phyloP scores from a whole-genome alignment of 2,329 filamentous ascomycete genomes.

The Trichoderma sp. region DNA sequence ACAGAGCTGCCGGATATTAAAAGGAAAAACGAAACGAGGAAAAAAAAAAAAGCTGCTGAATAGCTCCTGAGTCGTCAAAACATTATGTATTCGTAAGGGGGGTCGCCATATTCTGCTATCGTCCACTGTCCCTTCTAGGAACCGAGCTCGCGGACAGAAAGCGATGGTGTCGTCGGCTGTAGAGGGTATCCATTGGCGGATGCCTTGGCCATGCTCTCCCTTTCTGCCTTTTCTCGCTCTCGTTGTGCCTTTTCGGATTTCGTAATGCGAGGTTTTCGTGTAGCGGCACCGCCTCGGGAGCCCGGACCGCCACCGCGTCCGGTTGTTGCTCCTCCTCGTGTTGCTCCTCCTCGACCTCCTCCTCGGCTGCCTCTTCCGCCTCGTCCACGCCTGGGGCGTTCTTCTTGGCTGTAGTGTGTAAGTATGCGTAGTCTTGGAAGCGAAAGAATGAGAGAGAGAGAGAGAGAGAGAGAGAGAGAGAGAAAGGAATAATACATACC shows the following conservation, averaged over 20 bases:
- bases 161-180: slow-evolving; percentile 42
- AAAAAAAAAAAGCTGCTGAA: slow-evolving; percentile 9
- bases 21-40: background rate
- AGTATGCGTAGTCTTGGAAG: background rate
- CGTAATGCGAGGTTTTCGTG: slow-evolving; percentile 80
- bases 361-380: slow-evolving; percentile 54
- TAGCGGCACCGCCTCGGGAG: slow-evolving; percentile 72
- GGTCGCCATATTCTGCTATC: background rate
- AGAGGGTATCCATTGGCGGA: slow-evolving; percentile 41
- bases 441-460: background rate
- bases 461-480: slow-evolving; percentile 5
- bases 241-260: slow-evolving; percentile 82
- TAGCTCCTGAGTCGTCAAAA: background rate
- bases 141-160: slow-evolving; percentile 42
- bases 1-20: background rate
- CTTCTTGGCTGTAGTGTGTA: slow-evolving; percentile 63
- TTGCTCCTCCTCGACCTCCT: slow-evolving; percentile 63
- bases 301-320: slow-evolving; percentile 60
- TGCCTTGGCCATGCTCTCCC: slow-evolving; percentile 56
- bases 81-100: background rate
- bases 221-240: slow-evolving; percentile 78
- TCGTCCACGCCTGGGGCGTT: slow-evolving; percentile 68
- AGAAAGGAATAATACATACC: slow-evolving; percentile 44
- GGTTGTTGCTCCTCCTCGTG: slow-evolving; percentile 52
- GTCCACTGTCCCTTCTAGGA: slow-evolving; percentile 30